phyloP scores from a whole-genome alignment of 495 filamentous ascomycete genomes.

The Hypoxylon trugodes region DNA sequence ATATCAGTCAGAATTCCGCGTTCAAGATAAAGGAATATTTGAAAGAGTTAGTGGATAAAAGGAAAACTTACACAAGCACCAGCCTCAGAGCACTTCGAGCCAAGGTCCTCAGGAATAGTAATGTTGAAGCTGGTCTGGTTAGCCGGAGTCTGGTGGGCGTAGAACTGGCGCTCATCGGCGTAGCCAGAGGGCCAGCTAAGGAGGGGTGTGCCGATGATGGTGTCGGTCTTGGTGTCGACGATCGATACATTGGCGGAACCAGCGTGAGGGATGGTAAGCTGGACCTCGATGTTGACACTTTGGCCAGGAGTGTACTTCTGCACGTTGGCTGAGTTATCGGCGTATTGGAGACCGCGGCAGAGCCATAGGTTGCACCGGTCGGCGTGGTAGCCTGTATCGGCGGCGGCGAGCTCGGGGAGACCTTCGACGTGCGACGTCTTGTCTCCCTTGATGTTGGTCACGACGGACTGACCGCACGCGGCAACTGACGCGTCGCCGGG shows the following conservation, averaged over 20 bases:
- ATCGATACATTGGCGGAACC: conserved; percentile 76
- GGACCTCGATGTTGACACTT: conserved; percentile 64
- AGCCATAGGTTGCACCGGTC: conserved; percentile 70
- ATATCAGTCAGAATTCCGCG: background rate
- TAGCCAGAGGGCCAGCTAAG: conserved; percentile 62
- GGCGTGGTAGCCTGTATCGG: conserved; percentile 65
- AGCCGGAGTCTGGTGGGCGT: conserved; percentile 63
- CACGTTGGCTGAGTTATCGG: conserved; percentile 72
- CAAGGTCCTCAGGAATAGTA: conserved; percentile 68
- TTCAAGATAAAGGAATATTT: background rate
- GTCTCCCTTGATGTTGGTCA: conserved; percentile 67
- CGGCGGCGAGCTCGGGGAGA: conserved; percentile 64
- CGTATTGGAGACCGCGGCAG: conserved; percentile 78
- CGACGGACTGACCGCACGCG: conserved; percentile 70
- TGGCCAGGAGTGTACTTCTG: conserved; percentile 68
- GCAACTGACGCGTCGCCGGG: conserved; percentile 67
- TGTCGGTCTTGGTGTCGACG: conserved; percentile 68
- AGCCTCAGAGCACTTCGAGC: conserved; percentile 62
- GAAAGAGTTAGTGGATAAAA: background rate
- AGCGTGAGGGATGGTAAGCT: conserved; percentile 64
- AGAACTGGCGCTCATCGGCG: conserved; percentile 52
- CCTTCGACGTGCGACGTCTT: conserved; percentile 75
- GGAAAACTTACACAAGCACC: conserved; percentile 64
- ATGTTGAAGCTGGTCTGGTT: conserved; percentile 71
- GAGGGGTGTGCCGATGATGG: conserved; percentile 63